Conservation (phyloP, 352 stramenopile species). For the Phytopythium ostracodes region DNA sequence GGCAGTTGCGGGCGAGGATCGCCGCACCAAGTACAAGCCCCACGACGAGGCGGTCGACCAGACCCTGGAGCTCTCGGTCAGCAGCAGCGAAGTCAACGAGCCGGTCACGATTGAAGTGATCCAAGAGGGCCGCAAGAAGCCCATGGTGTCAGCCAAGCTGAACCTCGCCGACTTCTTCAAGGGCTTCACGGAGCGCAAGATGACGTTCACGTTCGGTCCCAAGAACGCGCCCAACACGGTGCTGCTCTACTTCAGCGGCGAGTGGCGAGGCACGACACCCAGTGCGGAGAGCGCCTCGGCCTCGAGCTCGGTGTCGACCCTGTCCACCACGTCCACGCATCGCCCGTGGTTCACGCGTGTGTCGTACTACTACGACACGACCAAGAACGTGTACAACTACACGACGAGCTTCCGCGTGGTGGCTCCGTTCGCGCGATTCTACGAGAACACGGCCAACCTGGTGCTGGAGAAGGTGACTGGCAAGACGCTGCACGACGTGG, state of each 20-base stretch:
- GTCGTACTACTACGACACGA: slow-evolving; percentile 80
- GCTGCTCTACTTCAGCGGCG: slow-evolving; percentile 22
- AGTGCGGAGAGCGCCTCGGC: slow-evolving; percentile 6
- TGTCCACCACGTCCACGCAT: slow-evolving; percentile 17
- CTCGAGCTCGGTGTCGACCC: background rate
- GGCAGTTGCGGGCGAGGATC: slow-evolving; percentile 18
- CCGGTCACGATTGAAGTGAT: slow-evolving; percentile 45
- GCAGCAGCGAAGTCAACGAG: slow-evolving; percentile 18
- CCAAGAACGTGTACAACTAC: slow-evolving; percentile 81
- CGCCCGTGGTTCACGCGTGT: slow-evolving; percentile 67
- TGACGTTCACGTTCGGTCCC: slow-evolving; percentile 39
- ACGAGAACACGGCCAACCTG: slow-evolving; percentile 61
- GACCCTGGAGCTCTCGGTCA: slow-evolving; percentile 42
- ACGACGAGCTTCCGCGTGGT: slow-evolving; percentile 75
- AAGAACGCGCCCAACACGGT: slow-evolving; percentile 22
- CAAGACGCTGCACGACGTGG: slow-evolving; percentile 56
- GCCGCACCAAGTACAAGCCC: slow-evolving; percentile 19
- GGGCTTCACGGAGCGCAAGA: slow-evolving; percentile 19
- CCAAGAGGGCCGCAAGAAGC: slow-evolving; percentile 33
- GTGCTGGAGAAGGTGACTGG: slow-evolving; percentile 56
- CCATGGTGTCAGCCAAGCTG: slow-evolving; percentile 33
- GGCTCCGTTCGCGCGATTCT: slow-evolving; percentile 52
- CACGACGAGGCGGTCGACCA: slow-evolving; percentile 26
- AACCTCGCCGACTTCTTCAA: slow-evolving; percentile 25
- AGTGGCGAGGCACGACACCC: slow-evolving; percentile 18